Evolutionary conservation across 257 asterid genomes (phyloP).

Genomic region (Fraxinus quadrangulata): DNA sequence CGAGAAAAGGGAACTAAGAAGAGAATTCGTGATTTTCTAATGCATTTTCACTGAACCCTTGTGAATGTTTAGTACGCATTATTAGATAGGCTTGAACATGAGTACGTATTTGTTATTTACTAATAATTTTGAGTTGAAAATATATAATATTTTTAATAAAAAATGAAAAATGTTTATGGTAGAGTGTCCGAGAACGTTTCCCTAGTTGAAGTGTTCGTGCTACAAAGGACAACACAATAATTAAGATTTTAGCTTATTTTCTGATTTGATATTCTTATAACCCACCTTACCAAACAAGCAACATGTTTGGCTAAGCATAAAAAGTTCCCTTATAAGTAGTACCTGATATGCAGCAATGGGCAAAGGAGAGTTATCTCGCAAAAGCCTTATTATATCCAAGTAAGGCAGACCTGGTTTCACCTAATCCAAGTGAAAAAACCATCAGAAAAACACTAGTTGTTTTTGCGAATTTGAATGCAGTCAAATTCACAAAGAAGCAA

Average conservation of each 20-base stretch:
- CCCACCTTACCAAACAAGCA: neutral
- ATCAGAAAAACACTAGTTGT: conserved; percentile 12
- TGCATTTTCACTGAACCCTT: neutral
- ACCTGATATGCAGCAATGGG: conserved; percentile 99
- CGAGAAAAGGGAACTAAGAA: neutral
- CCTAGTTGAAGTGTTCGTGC: too few relatives aligned
- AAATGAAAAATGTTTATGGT: too few relatives aligned
- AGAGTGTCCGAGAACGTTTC: too few relatives aligned
- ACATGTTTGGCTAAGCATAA: neutral
- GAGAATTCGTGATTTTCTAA: neutral
- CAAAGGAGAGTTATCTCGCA: conserved; percentile 81
- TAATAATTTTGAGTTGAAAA: too few relatives aligned
- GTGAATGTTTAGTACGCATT: neutral
- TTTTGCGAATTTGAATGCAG: neutral
- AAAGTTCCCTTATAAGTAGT: neutral
- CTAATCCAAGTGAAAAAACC: conserved; percentile 34
- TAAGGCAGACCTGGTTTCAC: conserved; percentile 96
- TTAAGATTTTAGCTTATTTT: neutral
- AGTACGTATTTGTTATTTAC: too few relatives aligned
- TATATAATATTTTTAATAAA: too few relatives aligned
- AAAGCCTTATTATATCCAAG: conserved; percentile 87
- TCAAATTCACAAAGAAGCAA: neutral
- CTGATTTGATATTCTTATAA: neutral
- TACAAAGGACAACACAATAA: neutral
- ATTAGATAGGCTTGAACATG: neutral